Evolutionary conservation across 2,329 filamentous ascomycete species (phyloP).

Genomic region (Epichloe coenophiala): DNA sequence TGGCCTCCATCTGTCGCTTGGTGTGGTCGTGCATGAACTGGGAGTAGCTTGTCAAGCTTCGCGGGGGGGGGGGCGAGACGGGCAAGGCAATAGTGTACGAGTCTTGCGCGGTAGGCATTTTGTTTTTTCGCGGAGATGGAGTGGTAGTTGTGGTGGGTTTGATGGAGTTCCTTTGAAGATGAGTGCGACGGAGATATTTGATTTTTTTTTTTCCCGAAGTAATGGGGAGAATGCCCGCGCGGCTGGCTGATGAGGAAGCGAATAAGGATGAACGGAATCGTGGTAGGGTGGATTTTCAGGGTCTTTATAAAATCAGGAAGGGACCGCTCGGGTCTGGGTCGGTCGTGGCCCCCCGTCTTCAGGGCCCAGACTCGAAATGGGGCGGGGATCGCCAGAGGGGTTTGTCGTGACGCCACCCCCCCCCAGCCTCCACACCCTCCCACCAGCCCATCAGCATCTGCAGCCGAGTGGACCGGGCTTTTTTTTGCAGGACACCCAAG

Average conservation of each 20-base stretch:
- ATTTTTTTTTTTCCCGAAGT: no score
- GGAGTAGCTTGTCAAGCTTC: slow-evolving; percentile 42
- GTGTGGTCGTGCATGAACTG: slow-evolving; percentile 52
- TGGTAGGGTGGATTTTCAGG: slow-evolving; percentile 7
- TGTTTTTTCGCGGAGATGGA: neutral
- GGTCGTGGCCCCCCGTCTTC: neutral
- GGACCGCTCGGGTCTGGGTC: neutral
- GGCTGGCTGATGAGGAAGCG: neutral
- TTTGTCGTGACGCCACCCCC: no score
- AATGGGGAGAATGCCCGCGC: neutral
- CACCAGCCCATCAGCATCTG: no score
- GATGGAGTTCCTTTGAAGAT: no score
- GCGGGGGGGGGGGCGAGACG: slow-evolving; percentile 24
- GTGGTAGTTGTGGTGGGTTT: neutral
- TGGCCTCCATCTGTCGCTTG: slow-evolving; percentile 49
- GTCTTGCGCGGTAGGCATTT: slow-evolving; percentile 30
- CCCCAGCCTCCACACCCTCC: no score
- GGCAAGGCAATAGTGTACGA: slow-evolving; percentile 22
- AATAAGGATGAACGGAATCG: neutral
- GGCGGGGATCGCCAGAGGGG: neutral
- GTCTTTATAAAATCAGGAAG: slow-evolving; percentile 10
- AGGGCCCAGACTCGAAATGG: neutral
- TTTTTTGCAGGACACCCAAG: neutral
- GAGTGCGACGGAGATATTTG: no score
- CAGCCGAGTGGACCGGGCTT: no score